Conservation (phyloP, 768 basidiomycete genomes). For the Termitomyces sp. region DNA sequence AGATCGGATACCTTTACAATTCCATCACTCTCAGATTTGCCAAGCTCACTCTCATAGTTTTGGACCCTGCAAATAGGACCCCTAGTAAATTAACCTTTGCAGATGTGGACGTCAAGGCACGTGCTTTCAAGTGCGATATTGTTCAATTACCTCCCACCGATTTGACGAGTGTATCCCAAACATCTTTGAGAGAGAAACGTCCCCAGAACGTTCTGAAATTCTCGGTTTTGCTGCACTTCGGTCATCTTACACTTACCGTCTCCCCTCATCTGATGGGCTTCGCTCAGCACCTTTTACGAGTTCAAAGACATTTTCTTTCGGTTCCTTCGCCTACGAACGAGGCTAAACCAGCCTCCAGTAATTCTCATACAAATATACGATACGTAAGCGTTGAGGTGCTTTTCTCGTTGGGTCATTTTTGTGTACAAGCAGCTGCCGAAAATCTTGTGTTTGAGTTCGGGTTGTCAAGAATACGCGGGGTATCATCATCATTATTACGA, state of each 20-base stretch:
- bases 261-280: constrained; percentile 59
- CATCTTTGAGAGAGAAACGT: constrained; percentile 33
- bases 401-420: constrained; percentile 35
- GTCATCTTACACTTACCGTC: constrained; percentile 35
- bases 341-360: neutral
- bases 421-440: constrained; percentile 62
- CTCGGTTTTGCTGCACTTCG: constrained; percentile 31
- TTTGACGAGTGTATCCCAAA: constrained; percentile 33
- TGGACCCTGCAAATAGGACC: constrained; percentile 25
- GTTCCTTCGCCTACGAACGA: constrained; percentile 8
- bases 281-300: constrained; percentile 47
- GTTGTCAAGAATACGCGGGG: constrained; percentile 30
- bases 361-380: neutral
- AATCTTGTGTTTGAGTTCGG: constrained; percentile 63
- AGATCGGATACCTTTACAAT: constrained; percentile 1
- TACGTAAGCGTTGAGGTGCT: constrained; percentile 29
- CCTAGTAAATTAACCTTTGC: constrained; percentile 30
- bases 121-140: constrained; percentile 17
- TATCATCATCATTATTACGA: constrained; percentile 28
- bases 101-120: constrained; percentile 22
- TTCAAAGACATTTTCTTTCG: constrained; percentile 32
- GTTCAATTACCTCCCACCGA: constrained; percentile 12
- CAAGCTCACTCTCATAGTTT: constrained; percentile 24
- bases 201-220: constrained; percentile 23
- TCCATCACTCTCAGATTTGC: constrained; percentile 21